Evolutionary conservation across 352 stramenopile species (phyloP).

Genomic region (Plasmopara halstedii): DNA sequence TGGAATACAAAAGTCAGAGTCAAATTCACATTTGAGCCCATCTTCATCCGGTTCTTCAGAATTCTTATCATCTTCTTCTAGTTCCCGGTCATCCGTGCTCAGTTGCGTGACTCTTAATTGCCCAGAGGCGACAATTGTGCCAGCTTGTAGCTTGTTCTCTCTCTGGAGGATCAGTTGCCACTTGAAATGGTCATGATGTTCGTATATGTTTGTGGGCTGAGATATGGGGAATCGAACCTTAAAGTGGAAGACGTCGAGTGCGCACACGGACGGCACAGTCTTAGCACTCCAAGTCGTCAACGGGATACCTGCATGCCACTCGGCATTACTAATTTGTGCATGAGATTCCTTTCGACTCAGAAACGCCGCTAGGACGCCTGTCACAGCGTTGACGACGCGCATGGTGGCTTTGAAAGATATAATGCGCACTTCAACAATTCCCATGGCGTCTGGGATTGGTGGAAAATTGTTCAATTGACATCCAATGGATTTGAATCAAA

Average conservation of each 20-base stretch:
- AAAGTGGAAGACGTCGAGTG: constrained; percentile 31
- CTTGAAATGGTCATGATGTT: constrained; percentile 11
- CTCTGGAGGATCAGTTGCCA: constrained; percentile 22
- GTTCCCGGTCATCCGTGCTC: neutral
- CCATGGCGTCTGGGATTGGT: too few species aligned
- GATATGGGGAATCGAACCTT: constrained; percentile 10
- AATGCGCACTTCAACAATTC: constrained; percentile 19
- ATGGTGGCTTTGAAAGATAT: neutral
- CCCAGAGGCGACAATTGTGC: constrained; percentile 9
- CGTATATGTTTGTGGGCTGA: too few species aligned
- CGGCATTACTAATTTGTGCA: neutral
- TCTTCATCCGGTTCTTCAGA: constrained; percentile 1
- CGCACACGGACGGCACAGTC: constrained; percentile 6
- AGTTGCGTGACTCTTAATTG: constrained; percentile 1
- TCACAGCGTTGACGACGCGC: constrained; percentile 1
- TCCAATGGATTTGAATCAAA: constrained; percentile 2
- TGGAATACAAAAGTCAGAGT: constrained; percentile 41
- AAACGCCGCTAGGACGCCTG: constrained; percentile 6
- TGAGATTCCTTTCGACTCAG: neutral
- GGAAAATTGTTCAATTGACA: constrained; percentile 1
- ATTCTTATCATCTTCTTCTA: neutral
- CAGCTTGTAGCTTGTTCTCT: constrained; percentile 7
- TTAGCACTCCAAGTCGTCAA: constrained; percentile 1
- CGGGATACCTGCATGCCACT: constrained; percentile 4
- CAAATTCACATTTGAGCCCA: constrained; percentile 39